phyloP scores from a whole-genome alignment of 2,329 filamentous ascomycete species.

The Exophiala aquamarina region DNA sequence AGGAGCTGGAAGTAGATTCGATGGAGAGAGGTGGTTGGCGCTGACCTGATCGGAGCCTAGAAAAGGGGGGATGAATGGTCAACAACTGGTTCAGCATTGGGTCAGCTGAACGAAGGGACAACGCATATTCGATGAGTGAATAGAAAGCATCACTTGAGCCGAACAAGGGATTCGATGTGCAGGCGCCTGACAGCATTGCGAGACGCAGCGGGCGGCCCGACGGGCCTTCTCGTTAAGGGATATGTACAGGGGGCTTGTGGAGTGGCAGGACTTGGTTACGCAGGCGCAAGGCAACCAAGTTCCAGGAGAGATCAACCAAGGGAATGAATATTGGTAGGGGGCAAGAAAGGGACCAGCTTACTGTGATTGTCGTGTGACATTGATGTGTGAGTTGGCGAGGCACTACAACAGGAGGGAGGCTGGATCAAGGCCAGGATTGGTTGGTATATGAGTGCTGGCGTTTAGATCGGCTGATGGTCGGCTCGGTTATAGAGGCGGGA shows the following conservation, averaged over 20 bases:
- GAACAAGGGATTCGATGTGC: slow-evolving; percentile 11
- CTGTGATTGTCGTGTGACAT: slow-evolving; percentile 22
- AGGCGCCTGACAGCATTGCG: slow-evolving; percentile 7
- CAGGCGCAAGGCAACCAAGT: slow-evolving; percentile 6
- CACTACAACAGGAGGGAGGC: background rate
- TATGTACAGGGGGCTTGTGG: background rate
- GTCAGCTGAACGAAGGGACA: slow-evolving; percentile 11
- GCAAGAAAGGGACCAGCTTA: slow-evolving; percentile 7
- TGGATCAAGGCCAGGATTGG: background rate
- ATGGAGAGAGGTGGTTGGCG: background rate
- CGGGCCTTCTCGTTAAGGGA: too few species aligned
- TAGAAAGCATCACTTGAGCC: slow-evolving; percentile 2
- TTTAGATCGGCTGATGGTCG: slow-evolving; percentile 3
- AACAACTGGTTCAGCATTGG: slow-evolving; percentile 16
- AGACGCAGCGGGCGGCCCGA: background rate
- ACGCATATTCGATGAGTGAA: background rate
- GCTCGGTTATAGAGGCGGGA: background rate
- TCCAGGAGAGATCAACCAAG: too few species aligned
- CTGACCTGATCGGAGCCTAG: slow-evolving; percentile 4
- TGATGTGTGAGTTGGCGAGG: slow-evolving; percentile 17
- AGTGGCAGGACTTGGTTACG: background rate
- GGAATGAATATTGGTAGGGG: too few species aligned
- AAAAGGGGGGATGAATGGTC: slow-evolving; percentile 14
- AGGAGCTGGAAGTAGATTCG: slow-evolving; percentile 1
- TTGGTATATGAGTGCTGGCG: background rate